Percentiles rank a stretch among this genome's conserved stretches.
Evolutionary conservation across 2,329 filamentous ascomycete genomes (phyloP).

Genomic region (Proliferodiscus dingleyae): DNA sequence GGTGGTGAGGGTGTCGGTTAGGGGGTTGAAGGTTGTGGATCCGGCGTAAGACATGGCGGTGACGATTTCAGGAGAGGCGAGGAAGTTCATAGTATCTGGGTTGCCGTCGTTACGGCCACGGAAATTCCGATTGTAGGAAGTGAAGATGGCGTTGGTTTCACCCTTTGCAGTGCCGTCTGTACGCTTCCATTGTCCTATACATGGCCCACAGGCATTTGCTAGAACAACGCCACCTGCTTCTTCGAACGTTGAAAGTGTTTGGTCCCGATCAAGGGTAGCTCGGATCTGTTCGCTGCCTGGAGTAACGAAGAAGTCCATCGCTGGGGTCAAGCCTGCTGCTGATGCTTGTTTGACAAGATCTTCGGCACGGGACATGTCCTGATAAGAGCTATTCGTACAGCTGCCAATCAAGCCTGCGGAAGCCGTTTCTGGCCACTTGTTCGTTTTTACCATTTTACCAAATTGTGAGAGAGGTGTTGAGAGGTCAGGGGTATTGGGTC

Average conservation of each 20-base stretch:
- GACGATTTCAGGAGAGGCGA: slow-evolving; percentile 93
- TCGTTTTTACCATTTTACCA: slow-evolving; percentile 74
- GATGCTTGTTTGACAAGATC: slow-evolving; percentile 87
- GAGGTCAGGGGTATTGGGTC: slow-evolving; percentile 92
- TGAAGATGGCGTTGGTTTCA: slow-evolving; percentile 87
- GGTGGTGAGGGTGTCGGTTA: slow-evolving; percentile 79
- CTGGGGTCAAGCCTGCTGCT: slow-evolving; percentile 83
- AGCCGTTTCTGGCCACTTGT: slow-evolving; percentile 86
- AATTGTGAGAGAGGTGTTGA: slow-evolving; percentile 90
- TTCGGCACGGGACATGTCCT: slow-evolving; percentile 96
- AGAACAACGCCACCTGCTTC: slow-evolving; percentile 83
- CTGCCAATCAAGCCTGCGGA: slow-evolving; percentile 93
- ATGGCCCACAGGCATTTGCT: slow-evolving; percentile 91
- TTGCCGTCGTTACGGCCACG: slow-evolving; percentile 96
- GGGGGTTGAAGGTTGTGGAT: slow-evolving; percentile 89
- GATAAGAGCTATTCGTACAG: slow-evolving; percentile 98
- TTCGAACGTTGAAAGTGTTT: slow-evolving; percentile 80
- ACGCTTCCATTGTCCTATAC: slow-evolving; percentile 95
- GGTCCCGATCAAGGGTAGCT: slow-evolving; percentile 84
- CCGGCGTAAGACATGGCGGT: slow-evolving; percentile 95
- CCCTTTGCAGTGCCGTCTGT: slow-evolving; percentile 82
- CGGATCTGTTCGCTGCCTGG: slow-evolving; percentile 96
- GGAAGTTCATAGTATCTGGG: slow-evolving; percentile 95
- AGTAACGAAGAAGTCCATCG: slow-evolving; percentile 90
- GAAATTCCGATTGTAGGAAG: slow-evolving; percentile 98